Conservation (phyloP, 441 rosid species). For the Eugenia klotzschiana region DNA sequence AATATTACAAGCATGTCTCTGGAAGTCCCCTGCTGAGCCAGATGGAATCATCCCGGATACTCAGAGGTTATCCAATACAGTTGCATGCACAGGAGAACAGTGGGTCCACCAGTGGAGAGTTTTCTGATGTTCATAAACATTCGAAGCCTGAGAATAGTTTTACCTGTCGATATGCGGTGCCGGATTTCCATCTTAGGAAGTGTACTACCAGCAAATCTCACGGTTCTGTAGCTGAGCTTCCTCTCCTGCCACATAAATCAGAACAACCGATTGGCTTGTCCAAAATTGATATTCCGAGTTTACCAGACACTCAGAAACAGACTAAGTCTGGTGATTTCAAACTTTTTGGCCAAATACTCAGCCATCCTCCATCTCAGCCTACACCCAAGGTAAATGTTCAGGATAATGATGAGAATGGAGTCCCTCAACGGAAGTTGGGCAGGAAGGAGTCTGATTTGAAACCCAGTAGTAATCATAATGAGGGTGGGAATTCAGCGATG, state of each 20-base stretch:
- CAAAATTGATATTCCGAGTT: slow-evolving; percentile 24
- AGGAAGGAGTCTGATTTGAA: slow-evolving; percentile 29
- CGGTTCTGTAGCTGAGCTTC: slow-evolving; percentile 23
- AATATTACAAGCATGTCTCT: slow-evolving; percentile 9
- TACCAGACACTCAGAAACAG: slow-evolving; percentile 36
- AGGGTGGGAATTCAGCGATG: slow-evolving; percentile 12
- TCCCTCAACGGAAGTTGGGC: slow-evolving; percentile 14
- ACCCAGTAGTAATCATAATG: slow-evolving; percentile 18
- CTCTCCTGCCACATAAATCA: slow-evolving; percentile 12
- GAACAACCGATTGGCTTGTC: slow-evolving; percentile 22
- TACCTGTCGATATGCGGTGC: slow-evolving; percentile 14
- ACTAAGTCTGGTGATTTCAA: slow-evolving; percentile 62
- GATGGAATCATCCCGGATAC: slow-evolving; percentile 23
- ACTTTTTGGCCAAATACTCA: slow-evolving; percentile 77
- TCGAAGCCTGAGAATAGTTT: slow-evolving; percentile 23
- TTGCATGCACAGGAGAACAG: slow-evolving; percentile 28
- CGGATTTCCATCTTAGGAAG: slow-evolving; percentile 40
- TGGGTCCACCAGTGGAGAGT: slow-evolving; percentile 16
- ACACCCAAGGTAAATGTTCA: slow-evolving; percentile 10
- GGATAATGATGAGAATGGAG: slow-evolving; percentile 27
- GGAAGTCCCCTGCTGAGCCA: slow-evolving; percentile 17
- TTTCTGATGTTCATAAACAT: slow-evolving; percentile 15
- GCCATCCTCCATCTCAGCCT: slow-evolving; percentile 15
- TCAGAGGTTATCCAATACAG: slow-evolving; percentile 30
- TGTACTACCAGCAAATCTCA: slow-evolving; percentile 25